These are phyloP conservation scores for Coemansia sp. DNA, from an alignment of 192 early-diverging fungal species.

Conservation along the genomic window DNA sequence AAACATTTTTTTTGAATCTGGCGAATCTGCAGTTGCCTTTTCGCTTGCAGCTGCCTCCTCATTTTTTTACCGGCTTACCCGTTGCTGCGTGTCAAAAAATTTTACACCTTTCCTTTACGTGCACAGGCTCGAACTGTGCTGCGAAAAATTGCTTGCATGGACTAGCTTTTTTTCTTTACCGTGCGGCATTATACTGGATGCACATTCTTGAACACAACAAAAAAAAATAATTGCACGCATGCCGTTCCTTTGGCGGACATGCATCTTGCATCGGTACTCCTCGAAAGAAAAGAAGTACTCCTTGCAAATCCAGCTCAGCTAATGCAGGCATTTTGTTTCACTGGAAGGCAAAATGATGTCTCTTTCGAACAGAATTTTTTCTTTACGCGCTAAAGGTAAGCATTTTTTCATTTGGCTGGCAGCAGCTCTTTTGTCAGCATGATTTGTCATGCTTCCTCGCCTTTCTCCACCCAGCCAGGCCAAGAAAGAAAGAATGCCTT, in stretches of 20 bases:
- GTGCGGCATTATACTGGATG: conserved; percentile 1
- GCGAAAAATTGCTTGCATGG: neutral
- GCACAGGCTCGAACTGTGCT: neutral
- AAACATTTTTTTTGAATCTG: neutral
- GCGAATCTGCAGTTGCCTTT: neutral
- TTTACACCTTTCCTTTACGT: too few relatives aligned
- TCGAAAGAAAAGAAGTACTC: neutral
- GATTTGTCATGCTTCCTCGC: neutral
- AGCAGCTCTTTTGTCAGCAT: neutral
- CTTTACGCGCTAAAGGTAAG: too few relatives aligned
- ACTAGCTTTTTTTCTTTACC: neutral
- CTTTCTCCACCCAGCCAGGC: too few relatives aligned
- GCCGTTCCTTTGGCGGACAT: neutral
- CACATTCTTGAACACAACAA: conserved; percentile 5
- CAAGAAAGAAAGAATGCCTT: too few relatives aligned
- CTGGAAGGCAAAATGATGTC: too few relatives aligned
- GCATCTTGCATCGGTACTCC: too few relatives aligned
- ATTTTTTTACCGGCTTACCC: neutral
- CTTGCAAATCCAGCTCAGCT: neutral
- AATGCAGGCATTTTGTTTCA: neutral
- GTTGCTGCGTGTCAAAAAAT: too few relatives aligned
- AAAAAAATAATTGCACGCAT: neutral
- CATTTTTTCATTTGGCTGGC: neutral
- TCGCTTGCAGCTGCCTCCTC: neutral
- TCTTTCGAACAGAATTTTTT: too few relatives aligned